A percentile compares a stretch with the other conserved stretches of the same genome.
phyloP scores from a whole-genome alignment of 768 basidiomycete species.

The Boletus sp. region DNA sequence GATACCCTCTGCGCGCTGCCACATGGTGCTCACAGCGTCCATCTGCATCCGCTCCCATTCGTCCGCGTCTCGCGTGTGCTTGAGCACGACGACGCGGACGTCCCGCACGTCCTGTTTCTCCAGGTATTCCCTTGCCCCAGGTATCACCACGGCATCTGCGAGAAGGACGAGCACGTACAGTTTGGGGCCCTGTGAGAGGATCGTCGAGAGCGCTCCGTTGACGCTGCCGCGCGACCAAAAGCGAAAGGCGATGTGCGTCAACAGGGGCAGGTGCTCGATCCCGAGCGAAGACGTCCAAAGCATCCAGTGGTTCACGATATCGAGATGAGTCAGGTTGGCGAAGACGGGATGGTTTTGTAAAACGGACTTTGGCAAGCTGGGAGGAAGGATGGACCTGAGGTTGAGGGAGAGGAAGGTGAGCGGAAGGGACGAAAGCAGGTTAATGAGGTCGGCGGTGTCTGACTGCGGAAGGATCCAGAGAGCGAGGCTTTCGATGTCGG shows the following conservation, averaged over 20 bases:
- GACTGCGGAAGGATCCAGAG: constrained; percentile 15
- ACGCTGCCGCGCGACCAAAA: constrained; percentile 16
- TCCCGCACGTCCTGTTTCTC: constrained; percentile 10
- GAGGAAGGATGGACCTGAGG: constrained; percentile 2
- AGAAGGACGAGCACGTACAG: constrained; percentile 13
- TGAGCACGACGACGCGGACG: constrained; percentile 14
- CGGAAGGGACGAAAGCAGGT: constrained; percentile 10
- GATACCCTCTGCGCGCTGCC: constrained; percentile 11
- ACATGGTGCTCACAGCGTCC: constrained; percentile 8
- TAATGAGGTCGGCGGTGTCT: background rate
- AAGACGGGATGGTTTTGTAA: constrained; percentile 13
- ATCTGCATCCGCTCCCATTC: constrained; percentile 15
- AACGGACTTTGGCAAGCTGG: background rate
- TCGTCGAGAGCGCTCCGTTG: constrained; percentile 1
- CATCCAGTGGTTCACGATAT: constrained; percentile 20
- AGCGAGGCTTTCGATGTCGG: constrained; percentile 14
- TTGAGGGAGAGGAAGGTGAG: constrained; percentile 18
- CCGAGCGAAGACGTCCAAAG: constrained; percentile 19
- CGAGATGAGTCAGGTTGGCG: constrained; percentile 15
- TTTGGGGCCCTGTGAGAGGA: background rate
- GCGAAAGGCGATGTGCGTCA: constrained; percentile 16
- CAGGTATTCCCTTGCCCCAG: constrained; percentile 3
- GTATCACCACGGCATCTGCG: constrained; percentile 4
- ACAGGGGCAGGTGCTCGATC: constrained; percentile 12
- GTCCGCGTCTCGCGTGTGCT: constrained; percentile 8